Percentiles rank a stretch among this genome's conserved stretches.
Conservation (phyloP, 441 rosid species). For the Brassica hybrid region DNA sequence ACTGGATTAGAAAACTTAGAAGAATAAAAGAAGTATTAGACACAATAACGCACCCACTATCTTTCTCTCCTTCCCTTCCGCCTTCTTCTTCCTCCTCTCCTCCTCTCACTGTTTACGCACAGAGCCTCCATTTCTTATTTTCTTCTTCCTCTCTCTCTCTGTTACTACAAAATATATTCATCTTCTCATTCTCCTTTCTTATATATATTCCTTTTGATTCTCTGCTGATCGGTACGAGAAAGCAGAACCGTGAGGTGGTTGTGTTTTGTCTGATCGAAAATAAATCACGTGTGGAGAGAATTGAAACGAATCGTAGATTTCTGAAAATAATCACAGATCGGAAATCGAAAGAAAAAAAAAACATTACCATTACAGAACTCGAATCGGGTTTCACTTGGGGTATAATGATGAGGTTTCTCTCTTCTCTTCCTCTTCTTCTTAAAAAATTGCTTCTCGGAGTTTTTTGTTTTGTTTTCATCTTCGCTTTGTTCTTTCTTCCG, state of each 20-base stretch:
- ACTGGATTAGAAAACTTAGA: slow-evolving; percentile 1
- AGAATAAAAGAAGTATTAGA: slow-evolving; percentile 33
- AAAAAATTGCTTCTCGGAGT: neutral
- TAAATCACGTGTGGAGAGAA: neutral
- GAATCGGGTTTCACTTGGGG: slow-evolving; percentile 34
- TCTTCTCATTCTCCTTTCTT: neutral
- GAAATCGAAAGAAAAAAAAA: slow-evolving; percentile 8
- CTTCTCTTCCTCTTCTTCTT: slow-evolving; percentile 16
- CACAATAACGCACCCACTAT: slow-evolving; percentile 47
- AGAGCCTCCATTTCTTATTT: slow-evolving; percentile 31
- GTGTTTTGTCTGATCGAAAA: slow-evolving; percentile 11
- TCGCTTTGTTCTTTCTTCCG: neutral
- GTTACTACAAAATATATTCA: neutral
- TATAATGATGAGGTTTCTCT: slow-evolving; percentile 49
- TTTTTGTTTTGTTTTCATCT: neutral
- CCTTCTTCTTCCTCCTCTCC: slow-evolving; percentile 10
- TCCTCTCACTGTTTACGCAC: slow-evolving; percentile 41
- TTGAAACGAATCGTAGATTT: slow-evolving; percentile 27
- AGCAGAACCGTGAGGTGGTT: slow-evolving; percentile 21
- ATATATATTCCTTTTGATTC: neutral
- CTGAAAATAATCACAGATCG: slow-evolving; percentile 35
- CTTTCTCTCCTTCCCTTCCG: slow-evolving; percentile 32
- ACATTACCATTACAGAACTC: slow-evolving; percentile 21
- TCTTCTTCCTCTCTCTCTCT: neutral
- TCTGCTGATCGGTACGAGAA: slow-evolving; percentile 23